These are phyloP conservation scores for Trichoderma guizhouense DNA, from an alignment of 2,329 filamentous ascomycete genomes.

Conservation along the genomic window DNA sequence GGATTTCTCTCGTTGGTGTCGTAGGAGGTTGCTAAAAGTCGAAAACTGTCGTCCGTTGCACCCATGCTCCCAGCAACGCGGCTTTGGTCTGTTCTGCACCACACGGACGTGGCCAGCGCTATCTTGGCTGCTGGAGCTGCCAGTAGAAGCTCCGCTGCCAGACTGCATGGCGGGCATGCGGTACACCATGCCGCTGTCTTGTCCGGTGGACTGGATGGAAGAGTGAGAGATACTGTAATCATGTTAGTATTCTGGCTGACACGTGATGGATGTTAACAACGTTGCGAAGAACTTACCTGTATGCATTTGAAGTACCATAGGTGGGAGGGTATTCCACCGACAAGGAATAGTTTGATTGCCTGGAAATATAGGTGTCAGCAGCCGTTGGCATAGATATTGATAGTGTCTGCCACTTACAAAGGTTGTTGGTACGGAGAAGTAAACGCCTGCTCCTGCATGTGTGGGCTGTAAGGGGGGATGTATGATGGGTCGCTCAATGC, in stretches of 20 bases:
- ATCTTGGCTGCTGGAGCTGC: slow-evolving; percentile 32
- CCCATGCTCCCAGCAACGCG: slow-evolving; percentile 95
- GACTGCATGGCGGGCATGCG: slow-evolving; percentile 39
- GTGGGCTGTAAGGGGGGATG: slow-evolving; percentile 49
- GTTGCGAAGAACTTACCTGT: slow-evolving; percentile 34
- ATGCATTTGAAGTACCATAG: slow-evolving; percentile 35
- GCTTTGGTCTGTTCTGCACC: slow-evolving; percentile 78
- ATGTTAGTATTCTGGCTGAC: neutral
- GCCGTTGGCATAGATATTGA: neutral
- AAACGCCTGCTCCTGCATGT: slow-evolving; percentile 44
- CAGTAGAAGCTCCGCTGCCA: slow-evolving; percentile 24
- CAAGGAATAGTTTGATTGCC: slow-evolving; percentile 40
- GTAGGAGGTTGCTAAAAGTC: slow-evolving; percentile 89
- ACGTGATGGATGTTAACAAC: neutral
- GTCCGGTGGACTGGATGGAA: slow-evolving; percentile 34
- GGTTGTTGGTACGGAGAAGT: slow-evolving; percentile 34
- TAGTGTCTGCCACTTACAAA: slow-evolving; percentile 32
- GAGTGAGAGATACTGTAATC: slow-evolving; percentile 37
- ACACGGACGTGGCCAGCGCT: slow-evolving; percentile 58
- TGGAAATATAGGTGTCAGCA: slow-evolving; percentile 29
- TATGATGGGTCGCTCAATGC: slow-evolving; percentile 43
- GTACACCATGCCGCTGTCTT: slow-evolving; percentile 44
- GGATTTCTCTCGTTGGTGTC: slow-evolving; percentile 92
- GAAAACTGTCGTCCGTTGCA: slow-evolving; percentile 95
- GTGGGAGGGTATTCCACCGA: slow-evolving; percentile 43